phyloP scores from a whole-genome alignment of 2,329 filamentous ascomycete species.

The Blastomyces percursus region DNA sequence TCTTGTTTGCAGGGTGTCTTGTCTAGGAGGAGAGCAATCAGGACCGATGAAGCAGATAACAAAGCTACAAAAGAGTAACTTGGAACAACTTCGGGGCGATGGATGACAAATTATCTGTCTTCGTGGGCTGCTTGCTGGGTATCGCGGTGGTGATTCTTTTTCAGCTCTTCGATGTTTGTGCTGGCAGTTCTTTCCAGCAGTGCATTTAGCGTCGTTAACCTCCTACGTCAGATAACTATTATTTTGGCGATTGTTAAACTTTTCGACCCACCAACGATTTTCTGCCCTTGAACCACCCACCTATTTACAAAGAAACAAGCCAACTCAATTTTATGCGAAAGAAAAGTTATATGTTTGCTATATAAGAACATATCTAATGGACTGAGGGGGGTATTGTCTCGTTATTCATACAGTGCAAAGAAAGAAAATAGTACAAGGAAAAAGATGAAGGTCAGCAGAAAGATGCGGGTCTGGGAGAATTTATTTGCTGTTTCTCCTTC shows the following conservation, averaged over 20 bases:
- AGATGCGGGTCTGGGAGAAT: neutral
- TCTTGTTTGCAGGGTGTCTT: neutral
- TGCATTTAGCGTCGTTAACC: neutral
- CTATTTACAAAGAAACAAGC: too few species aligned
- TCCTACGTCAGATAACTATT: conserved; percentile 4
- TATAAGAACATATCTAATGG: neutral
- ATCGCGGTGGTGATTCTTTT: neutral
- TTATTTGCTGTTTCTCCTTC: neutral
- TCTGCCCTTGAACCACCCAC: neutral
- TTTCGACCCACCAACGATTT: neutral
- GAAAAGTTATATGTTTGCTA: neutral
- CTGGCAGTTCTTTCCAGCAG: neutral
- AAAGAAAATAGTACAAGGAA: neutral
- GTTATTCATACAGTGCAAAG: neutral
- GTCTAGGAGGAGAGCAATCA: neutral
- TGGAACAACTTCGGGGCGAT: neutral
- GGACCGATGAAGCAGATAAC: neutral
- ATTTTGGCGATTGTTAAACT: neutral
- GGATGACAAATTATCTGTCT: neutral
- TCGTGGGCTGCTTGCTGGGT: too few species aligned
- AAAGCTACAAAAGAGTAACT: neutral
- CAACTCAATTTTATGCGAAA: neutral
- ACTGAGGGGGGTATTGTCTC: neutral
- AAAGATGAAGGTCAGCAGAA: neutral
- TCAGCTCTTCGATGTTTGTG: neutral